Evolutionary conservation across 2,329 filamentous ascomycete species (phyloP).

Genomic region (Verticillium klebahnii): DNA sequence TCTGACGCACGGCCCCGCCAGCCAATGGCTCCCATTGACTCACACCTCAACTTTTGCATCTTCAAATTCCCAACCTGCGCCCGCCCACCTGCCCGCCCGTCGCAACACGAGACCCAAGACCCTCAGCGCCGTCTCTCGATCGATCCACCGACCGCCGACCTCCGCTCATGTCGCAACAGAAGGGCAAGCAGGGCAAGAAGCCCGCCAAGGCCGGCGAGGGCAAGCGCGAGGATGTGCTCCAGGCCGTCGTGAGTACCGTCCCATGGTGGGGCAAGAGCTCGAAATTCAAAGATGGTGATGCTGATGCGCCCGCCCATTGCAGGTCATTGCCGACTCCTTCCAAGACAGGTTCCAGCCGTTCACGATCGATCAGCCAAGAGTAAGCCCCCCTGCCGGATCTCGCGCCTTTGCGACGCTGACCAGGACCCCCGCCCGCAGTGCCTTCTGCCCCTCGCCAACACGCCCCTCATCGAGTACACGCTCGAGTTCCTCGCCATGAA

Average conservation of each 20-base stretch:
- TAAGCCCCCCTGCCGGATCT: conserved; percentile 36
- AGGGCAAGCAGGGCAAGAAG: conserved; percentile 50
- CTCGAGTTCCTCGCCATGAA: conserved; percentile 94
- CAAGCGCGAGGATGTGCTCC: conserved; percentile 54
- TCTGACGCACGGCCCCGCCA: neutral
- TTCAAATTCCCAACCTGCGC: conserved; percentile 6
- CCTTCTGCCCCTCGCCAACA: conserved; percentile 88
- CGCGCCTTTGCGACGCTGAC: conserved; percentile 11
- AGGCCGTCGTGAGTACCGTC: conserved; percentile 45
- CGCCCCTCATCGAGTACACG: conserved; percentile 93
- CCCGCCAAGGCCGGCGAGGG: conserved; percentile 45
- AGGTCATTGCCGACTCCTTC: conserved; percentile 92
- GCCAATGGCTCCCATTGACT: conserved; percentile 3
- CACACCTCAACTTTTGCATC: conserved; percentile 13
- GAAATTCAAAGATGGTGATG: neutral
- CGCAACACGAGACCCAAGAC: neutral
- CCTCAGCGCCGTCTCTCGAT: neutral
- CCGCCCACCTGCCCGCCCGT: neutral
- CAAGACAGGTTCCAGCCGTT: conserved; percentile 89
- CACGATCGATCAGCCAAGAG: conserved; percentile 81
- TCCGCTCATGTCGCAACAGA: conserved; percentile 39
- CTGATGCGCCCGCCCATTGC: conserved; percentile 5
- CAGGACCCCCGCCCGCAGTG: conserved; percentile 52
- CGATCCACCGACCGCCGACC: conserved; percentile 4
- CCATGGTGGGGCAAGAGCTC: conserved; percentile 20